These are phyloP conservation scores for Lactarius trivialis DNA, from an alignment of 768 basidiomycete genomes.

Conservation along the genomic window DNA sequence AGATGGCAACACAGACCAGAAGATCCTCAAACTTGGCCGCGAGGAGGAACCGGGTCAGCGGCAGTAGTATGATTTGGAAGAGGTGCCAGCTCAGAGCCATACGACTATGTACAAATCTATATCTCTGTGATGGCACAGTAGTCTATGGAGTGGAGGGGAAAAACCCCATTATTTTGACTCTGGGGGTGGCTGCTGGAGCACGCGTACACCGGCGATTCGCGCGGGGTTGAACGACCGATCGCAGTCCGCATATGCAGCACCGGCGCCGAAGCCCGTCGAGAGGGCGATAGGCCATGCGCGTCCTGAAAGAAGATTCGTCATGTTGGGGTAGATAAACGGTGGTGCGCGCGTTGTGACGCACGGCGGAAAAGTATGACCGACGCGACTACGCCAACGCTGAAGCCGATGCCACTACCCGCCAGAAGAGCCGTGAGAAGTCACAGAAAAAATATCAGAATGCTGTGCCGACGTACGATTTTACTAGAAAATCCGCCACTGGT, in stretches of 20 bases:
- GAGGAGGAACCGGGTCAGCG: constrained; percentile 13
- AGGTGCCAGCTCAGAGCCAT: not conserved
- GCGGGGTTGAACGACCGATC: constrained; percentile 91
- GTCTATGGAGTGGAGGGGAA: not conserved
- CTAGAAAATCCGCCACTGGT: constrained; percentile 71
- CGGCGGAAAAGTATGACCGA: constrained; percentile 89
- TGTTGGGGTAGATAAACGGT: not conserved
- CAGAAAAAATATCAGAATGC: not conserved
- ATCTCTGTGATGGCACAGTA: not conserved
- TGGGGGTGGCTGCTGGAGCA: constrained; percentile 39
- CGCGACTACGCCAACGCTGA: constrained; percentile 81
- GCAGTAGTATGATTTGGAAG: not conserved
- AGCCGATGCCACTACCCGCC: constrained; percentile 67
- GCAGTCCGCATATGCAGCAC: constrained; percentile 86
- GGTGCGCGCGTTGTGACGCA: constrained; percentile 38
- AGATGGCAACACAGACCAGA: constrained; percentile 22
- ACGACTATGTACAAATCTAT: constrained; percentile 10
- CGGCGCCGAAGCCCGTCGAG: constrained; percentile 79
- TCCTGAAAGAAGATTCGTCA: constrained; percentile 41
- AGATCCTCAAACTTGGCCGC: constrained; percentile 10
- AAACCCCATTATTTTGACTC: constrained; percentile 17
- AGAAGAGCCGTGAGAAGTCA: not conserved
- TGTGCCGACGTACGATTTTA: constrained; percentile 66
- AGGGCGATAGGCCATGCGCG: constrained; percentile 90
- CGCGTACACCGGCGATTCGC: constrained; percentile 75